Evolutionary conservation across 2,329 filamentous ascomycete genomes (phyloP).

Genomic region (Elsinoe fawcettii): DNA sequence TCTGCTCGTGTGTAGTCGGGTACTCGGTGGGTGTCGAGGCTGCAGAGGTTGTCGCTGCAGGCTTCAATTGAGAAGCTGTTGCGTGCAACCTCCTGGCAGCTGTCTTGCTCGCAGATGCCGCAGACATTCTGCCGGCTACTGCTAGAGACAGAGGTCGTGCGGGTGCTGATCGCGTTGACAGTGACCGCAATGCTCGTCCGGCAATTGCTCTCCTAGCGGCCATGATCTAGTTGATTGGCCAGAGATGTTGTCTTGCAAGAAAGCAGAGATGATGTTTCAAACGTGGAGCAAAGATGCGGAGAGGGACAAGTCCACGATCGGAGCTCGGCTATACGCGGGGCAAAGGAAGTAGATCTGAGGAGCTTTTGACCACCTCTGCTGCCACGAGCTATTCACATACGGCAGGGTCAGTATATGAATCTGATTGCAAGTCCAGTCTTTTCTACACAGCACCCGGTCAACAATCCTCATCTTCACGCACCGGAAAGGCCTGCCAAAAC

Average conservation of each 20-base stretch:
- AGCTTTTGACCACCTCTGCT: background rate
- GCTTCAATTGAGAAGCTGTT: constrained; percentile 45
- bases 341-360: background rate
- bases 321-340: constrained; percentile 6
- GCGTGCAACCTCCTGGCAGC: constrained; percentile 46
- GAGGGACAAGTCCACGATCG: background rate
- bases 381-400: background rate
- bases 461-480: no score
- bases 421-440: no score
- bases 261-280: constrained; percentile 3
- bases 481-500: no score
- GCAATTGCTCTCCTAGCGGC: constrained; percentile 39
- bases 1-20: constrained; percentile 64
- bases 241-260: background rate
- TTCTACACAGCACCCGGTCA: no score
- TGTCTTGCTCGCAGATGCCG: constrained; percentile 30
- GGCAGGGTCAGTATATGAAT: no score
- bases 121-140: constrained; percentile 32
- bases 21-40: constrained; percentile 49
- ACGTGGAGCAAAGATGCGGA: constrained; percentile 12
- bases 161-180: constrained; percentile 32
- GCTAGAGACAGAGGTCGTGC: constrained; percentile 31
- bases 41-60: constrained; percentile 43
- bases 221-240: constrained; percentile 27
- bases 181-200: constrained; percentile 34